These are phyloP conservation scores for Aspergillus nomiae DNA, from an alignment of 2,329 filamentous ascomycete species.

Conservation along the genomic window DNA sequence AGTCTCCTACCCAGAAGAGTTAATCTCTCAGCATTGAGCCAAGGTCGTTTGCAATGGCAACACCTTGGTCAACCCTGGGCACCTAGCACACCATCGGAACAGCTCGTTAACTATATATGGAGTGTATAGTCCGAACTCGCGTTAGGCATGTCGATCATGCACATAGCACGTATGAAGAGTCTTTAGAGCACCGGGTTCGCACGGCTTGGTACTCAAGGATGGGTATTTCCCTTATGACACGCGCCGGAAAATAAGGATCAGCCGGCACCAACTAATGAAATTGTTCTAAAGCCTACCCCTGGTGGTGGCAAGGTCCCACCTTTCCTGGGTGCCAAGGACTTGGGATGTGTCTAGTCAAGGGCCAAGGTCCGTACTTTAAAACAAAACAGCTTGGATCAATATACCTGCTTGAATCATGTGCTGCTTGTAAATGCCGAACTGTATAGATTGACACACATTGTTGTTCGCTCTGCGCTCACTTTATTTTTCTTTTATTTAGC, in stretches of 20 bases:
- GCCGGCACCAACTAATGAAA: background rate
- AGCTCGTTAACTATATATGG: background rate
- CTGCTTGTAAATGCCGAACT: background rate
- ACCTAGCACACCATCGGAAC: background rate
- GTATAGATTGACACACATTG: background rate
- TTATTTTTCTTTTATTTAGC: background rate
- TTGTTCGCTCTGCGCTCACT: too few relatives aligned
- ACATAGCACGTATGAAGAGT: background rate
- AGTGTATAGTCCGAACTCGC: background rate
- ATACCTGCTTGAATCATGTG: background rate
- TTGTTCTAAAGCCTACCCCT: rapidly evolving
- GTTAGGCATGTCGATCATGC: background rate
- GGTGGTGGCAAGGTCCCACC: background rate
- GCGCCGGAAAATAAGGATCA: background rate
- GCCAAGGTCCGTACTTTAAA: background rate
- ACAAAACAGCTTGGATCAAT: background rate
- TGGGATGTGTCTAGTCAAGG: background rate
- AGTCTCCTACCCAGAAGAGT: too few relatives aligned
- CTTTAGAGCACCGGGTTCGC: background rate
- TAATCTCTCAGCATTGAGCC: rapidly evolving
- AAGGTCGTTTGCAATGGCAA: background rate
- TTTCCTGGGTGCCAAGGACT: background rate
- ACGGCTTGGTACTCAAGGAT: background rate
- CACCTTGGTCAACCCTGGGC: background rate
- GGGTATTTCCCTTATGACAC: background rate